Conservation (phyloP, 148 eudicot species). For the Rhododendron mucronatum region DNA sequence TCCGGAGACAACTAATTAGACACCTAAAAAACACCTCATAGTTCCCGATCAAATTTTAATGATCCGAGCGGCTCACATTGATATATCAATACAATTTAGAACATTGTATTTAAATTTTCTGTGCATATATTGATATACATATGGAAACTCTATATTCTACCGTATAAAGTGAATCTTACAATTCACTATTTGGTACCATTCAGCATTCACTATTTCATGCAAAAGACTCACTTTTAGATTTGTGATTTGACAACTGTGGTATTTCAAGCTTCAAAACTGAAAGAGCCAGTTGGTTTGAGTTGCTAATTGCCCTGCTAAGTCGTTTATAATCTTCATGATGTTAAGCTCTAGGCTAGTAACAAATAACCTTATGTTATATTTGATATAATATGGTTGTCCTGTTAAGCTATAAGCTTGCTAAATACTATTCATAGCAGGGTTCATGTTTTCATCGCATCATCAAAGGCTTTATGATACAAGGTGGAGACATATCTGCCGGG, state of each 20-base stretch:
- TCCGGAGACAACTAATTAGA: too few species aligned
- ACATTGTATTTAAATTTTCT: neutral
- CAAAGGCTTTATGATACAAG: constrained; percentile 65
- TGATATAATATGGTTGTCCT: neutral
- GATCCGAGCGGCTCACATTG: neutral
- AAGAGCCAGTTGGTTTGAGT: neutral
- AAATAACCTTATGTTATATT: neutral
- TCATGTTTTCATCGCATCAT: constrained; percentile 49
- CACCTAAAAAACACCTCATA: too few species aligned
- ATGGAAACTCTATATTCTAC: neutral
- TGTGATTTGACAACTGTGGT: neutral
- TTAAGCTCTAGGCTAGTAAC: neutral
- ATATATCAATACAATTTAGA: neutral
- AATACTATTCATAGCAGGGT: constrained; percentile 41
- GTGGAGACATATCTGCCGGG: constrained; percentile 62
- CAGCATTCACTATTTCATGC: neutral
- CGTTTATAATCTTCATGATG: neutral
- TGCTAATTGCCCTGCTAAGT: neutral
- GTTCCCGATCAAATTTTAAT: too few species aligned
- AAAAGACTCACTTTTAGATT: neutral
- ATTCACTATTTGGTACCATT: neutral
- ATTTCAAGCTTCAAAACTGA: neutral
- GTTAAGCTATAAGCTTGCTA: neutral
- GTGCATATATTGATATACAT: neutral
- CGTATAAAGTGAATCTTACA: neutral